phyloP scores from a whole-genome alignment of 2,329 filamentous ascomycete genomes.

The Fusarium dlaminii region DNA sequence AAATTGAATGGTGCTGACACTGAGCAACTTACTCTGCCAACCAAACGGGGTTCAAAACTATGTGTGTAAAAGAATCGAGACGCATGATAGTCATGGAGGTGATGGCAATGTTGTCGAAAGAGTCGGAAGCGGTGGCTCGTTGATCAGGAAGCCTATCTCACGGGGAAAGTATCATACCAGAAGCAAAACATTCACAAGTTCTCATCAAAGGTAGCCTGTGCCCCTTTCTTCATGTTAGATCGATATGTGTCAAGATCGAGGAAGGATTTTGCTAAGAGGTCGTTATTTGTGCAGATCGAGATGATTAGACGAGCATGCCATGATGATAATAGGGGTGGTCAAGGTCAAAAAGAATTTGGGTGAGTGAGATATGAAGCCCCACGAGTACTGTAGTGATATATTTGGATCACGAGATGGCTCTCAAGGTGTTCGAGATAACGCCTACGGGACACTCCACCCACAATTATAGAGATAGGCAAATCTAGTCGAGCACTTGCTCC shows the following conservation, averaged over 20 bases:
- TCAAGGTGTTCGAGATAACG: background rate
- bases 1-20: background rate
- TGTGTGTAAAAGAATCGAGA: background rate
- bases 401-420: background rate
- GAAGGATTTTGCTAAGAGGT: background rate
- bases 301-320: background rate
- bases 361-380: background rate
- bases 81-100: background rate
- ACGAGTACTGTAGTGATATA: background rate
- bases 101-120: background rate
- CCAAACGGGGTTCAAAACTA: background rate
- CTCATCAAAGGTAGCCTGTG: no score
- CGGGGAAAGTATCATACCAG: background rate
- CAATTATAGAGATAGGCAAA: background rate
- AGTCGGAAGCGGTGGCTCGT: background rate
- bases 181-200: background rate
- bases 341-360: background rate
- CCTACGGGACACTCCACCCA: background rate
- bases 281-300: background rate
- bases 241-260: background rate
- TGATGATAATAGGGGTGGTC: background rate
- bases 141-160: background rate
- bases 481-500: slow-evolving; percentile 34
- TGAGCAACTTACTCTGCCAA: background rate
- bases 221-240: background rate